These are phyloP conservation scores for Mytilinidion resinicola DNA, from an alignment of 495 filamentous ascomycete genomes.

Conservation along the genomic window DNA sequence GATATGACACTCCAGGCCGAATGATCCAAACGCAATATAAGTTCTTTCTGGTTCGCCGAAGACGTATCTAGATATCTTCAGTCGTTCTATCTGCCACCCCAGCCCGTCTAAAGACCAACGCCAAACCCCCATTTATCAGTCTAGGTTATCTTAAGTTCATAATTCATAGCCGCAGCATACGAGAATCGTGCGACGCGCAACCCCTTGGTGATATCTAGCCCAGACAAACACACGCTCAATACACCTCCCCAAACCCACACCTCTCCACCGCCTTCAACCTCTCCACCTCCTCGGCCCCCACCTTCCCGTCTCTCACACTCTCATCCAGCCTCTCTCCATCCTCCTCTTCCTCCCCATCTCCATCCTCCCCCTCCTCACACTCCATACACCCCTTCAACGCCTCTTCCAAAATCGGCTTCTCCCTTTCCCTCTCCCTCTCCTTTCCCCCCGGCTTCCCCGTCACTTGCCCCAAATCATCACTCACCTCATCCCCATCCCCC, in stretches of 20 bases:
- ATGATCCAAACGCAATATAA: too few relatives aligned
- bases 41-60: too few relatives aligned
- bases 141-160: too few relatives aligned
- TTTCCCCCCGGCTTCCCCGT: slow-evolving; percentile 6
- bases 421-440: not conserved
- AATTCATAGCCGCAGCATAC: too few relatives aligned
- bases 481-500: slow-evolving; percentile 31
- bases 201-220: too few relatives aligned
- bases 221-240: slow-evolving; percentile 9
- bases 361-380: slow-evolving; percentile 18
- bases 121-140: too few relatives aligned
- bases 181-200: too few relatives aligned
- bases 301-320: slow-evolving; percentile 2
- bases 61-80: too few relatives aligned
- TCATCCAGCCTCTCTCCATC: not conserved
- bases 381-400: slow-evolving; percentile 25
- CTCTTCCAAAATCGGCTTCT: slow-evolving; percentile 18
- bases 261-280: slow-evolving; percentile 16
- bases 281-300: slow-evolving; percentile 15
- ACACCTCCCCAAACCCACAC: slow-evolving; percentile 22
- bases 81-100: too few relatives aligned
- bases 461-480: slow-evolving; percentile 10
- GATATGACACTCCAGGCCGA: too few relatives aligned
- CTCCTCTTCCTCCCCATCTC: slow-evolving; percentile 6
- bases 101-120: too few relatives aligned